Base-by-base conservation (phyloP, 148 eudicot genomes). In the Mesembryanthemum crystallinum region DNA sequence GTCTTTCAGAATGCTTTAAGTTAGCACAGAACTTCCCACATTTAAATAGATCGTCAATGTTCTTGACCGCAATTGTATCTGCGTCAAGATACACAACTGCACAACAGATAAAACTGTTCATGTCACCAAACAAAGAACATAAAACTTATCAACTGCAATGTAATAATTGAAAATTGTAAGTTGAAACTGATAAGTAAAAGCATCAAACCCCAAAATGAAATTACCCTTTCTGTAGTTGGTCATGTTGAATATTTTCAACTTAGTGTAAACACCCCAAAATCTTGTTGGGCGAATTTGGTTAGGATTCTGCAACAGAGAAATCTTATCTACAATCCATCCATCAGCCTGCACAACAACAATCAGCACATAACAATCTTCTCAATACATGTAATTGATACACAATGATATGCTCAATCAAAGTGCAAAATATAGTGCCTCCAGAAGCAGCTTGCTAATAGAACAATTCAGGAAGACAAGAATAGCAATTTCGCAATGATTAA, bases 51-150 rank as follows among this genome's bases (percentile, higher is more conserved):
- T 87, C 94, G 35, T 95, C 99, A 75, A 95, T 87, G 77, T 79
- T 90, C 85, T 90, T 91, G 62, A 95, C 83, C 61, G 92, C 99
- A 55, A 95, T 92, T 29, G 99, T 92, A 87, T 95, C 99, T 73
- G 99, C 99, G 82, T 95, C 99, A 85, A 95, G 97, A 82, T 95
- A 95, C 76, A 95, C 97, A 86, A 95, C 99, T 95, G 91, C 78
- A 77, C 74, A 73, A 64, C 59, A 81, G 8, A 67, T 32, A 5
- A 7, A n/a, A 8, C 58, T 30, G 13, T 24, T 59, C 13, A 75
- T 17, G n/a, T 64, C 27, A 45, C 43, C 49, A 52, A 29, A 55
- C 62, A 43, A 27, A n/a, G 8, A 42, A 39, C 23, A 17, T 8
- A n/a, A 21, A 49, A 28, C 29, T 20, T 20, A 21, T 8, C 27